A percentile compares a stretch with the other conserved stretches of the same genome.
Conservation (phyloP, 1,139 yeast species). For the Yamadazyma mexicana region DNA sequence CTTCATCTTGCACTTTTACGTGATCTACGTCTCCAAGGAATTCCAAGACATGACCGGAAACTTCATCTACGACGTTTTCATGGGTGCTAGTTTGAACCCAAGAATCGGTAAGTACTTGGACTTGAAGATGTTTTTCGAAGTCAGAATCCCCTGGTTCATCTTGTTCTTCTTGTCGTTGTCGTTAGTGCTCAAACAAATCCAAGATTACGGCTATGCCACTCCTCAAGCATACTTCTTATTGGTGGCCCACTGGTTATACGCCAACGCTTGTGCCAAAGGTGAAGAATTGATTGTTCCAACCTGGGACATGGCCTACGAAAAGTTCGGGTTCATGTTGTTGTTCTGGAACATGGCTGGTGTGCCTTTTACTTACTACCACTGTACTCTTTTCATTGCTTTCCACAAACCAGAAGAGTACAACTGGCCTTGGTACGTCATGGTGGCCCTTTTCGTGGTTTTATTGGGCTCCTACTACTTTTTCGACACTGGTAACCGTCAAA, state of each 20-base stretch:
- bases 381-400: conserved; percentile 77
- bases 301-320: conserved; percentile 99
- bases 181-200: conserved; percentile 75
- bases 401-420: conserved; percentile 82
- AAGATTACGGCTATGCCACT: conserved; percentile 73
- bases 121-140: conserved; percentile 95
- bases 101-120: conserved; percentile 85
- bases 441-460: conserved; percentile 53
- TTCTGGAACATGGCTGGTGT: conserved; percentile 99
- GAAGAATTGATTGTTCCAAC: conserved; percentile 96
- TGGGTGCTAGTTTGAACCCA: conserved; percentile 98
- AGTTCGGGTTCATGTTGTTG: conserved; percentile 95
- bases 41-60: conserved; percentile 92
- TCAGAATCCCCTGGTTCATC: conserved; percentile 95
- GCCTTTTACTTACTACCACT: conserved; percentile 95
- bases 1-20: conserved; percentile 59
- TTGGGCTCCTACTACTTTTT: conserved; percentile 83
- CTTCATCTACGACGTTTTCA: conserved; percentile 83
- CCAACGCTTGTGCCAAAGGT: conserved; percentile 96
- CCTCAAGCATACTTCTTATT: conserved; percentile 75
- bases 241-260: conserved; percentile 90
- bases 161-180: conserved; percentile 77
- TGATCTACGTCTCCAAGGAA: conserved; percentile 65
- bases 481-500: conserved; percentile 94
- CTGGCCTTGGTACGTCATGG: conserved; percentile 64